Conservation (phyloP, 306 rosid genomes). For the Trifolium pratense region DNA sequence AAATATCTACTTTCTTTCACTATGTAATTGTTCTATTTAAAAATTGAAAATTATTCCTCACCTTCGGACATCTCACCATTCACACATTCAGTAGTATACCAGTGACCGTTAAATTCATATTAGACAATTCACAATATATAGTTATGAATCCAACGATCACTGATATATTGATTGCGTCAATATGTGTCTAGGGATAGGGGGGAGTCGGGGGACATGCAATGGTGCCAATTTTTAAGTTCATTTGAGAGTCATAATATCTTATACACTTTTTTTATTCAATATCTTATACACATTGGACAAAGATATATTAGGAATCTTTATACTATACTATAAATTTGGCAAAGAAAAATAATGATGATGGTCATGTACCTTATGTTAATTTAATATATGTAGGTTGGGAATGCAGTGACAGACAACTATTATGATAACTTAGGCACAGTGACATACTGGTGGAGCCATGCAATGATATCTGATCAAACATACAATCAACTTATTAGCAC, state of each 20-base stretch:
- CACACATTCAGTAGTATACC: neutral
- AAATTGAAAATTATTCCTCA: neutral
- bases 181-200: no score
- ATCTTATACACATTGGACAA: no score
- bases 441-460: slow-evolving; percentile 99
- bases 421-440: slow-evolving; percentile 94
- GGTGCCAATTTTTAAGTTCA: no score
- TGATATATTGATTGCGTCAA: no score
- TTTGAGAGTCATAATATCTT: no score
- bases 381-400: slow-evolving; percentile 70
- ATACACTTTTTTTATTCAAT: no score
- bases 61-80: neutral
- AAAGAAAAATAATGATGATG: neutral
- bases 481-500: slow-evolving; percentile 74
- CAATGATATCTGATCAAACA: slow-evolving; percentile 95
- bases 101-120: neutral
- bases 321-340: neutral
- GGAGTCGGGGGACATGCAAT: no score
- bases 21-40: neutral
- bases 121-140: neutral
- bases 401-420: slow-evolving; percentile 95
- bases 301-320: neutral
- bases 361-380: neutral
- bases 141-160: no score
- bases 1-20: neutral